Percentiles rank a stretch among this genome's conserved stretches.
These are phyloP conservation scores for Mycothermus thermophilus DNA, from an alignment of 495 filamentous ascomycete genomes.

Conservation along the genomic window DNA sequence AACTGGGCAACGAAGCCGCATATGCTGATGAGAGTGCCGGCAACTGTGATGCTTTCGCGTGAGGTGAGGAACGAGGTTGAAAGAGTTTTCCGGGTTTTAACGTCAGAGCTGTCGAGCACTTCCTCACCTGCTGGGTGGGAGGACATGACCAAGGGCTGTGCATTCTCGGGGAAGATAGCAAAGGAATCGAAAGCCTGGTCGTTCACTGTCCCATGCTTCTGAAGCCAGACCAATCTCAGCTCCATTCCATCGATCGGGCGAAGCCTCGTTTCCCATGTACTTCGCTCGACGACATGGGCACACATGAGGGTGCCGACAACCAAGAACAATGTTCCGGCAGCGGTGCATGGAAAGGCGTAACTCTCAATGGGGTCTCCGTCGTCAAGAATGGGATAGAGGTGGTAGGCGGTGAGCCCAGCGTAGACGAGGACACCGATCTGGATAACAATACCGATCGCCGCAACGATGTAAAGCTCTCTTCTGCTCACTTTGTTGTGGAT, in stretches of 20 bases:
- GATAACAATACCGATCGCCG: background rate
- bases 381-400: background rate
- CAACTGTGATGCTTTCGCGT: conserved; percentile 9
- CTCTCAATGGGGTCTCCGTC: background rate
- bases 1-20: conserved; percentile 40
- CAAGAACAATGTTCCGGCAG: conserved; percentile 1
- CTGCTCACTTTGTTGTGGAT: background rate
- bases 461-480: background rate
- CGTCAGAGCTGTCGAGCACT: background rate
- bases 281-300: conserved; percentile 1
- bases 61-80: too few relatives aligned
- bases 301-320: background rate
- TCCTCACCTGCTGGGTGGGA: background rate
- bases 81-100: too few relatives aligned
- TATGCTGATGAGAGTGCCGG: conserved; percentile 19
- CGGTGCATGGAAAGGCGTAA: conserved; percentile 4
- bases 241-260: background rate
- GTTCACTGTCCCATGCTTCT: background rate
- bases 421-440: conserved; percentile 1
- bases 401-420: background rate
- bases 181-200: conserved; percentile 3
- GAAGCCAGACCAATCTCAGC: conserved; percentile 2
- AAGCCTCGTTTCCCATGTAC: background rate
- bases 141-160: background rate
- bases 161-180: background rate